Evolutionary conservation across 1,284 basidiomycete species (phyloP).

Genomic region (Cryptococcus deneoformans): DNA sequence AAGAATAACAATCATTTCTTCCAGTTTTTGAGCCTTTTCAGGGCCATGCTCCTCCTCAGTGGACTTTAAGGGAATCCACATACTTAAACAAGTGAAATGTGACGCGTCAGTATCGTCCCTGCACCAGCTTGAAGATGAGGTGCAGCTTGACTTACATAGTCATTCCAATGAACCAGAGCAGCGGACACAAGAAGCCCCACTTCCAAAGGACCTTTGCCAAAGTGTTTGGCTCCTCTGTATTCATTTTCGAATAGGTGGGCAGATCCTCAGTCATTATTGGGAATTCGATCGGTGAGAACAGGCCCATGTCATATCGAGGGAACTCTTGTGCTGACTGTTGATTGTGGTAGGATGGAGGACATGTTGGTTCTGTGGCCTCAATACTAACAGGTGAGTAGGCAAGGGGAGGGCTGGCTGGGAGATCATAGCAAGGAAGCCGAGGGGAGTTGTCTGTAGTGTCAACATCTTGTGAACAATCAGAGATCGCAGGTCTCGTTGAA

Average conservation of each 20-base stretch:
- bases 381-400: background rate
- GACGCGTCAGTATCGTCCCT: background rate
- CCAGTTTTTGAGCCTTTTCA: slow-evolving; percentile 36
- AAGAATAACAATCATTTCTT: slow-evolving; percentile 1
- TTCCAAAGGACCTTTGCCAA: slow-evolving; percentile 22
- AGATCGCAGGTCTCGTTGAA: no score
- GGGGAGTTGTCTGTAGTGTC: no score
- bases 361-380: slow-evolving; percentile 14
- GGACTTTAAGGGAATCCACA: slow-evolving; percentile 28
- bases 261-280: background rate
- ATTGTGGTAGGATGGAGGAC: slow-evolving; percentile 24
- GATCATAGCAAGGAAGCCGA: no score
- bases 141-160: slow-evolving; percentile 28
- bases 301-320: no score
- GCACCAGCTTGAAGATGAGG: background rate
- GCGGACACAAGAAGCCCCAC: slow-evolving; percentile 41
- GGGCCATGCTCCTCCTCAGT: slow-evolving; percentile 32
- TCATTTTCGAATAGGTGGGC: background rate
- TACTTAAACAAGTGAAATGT: slow-evolving; percentile 11
- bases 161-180: slow-evolving; percentile 42
- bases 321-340: background rate
- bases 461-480: no score
- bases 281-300: no score
- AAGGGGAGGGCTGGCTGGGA: background rate
- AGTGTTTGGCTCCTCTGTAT: slow-evolving; percentile 35